Conservation (phyloP, 352 stramenopile genomes). For the Globisporangium recalcitrans region DNA sequence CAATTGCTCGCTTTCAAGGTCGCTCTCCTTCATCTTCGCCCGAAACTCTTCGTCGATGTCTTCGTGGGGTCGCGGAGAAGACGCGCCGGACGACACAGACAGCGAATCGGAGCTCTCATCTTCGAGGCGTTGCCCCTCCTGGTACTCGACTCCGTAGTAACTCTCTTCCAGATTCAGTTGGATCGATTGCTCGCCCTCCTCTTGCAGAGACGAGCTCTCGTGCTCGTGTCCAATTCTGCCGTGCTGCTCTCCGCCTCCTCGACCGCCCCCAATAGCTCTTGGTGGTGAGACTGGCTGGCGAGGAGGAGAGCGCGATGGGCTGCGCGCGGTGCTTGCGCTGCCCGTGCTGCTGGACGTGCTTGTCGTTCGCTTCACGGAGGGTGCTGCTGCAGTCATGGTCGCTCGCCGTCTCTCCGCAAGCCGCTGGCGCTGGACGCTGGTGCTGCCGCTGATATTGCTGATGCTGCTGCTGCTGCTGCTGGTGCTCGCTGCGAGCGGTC, state of each 20-base stretch:
- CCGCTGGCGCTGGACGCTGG: background rate
- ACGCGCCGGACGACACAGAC: background rate
- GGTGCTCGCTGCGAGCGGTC: slow-evolving; percentile 8
- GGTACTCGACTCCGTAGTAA: slow-evolving; percentile 6
- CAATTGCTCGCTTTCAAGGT: background rate
- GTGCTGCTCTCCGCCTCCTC: background rate
- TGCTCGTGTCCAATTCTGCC: too few species aligned
- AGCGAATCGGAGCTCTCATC: background rate
- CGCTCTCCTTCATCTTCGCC: background rate
- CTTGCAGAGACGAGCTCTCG: background rate
- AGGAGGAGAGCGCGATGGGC: background rate
- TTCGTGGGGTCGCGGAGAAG: background rate
- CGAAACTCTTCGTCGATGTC: background rate
- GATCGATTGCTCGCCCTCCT: background rate
- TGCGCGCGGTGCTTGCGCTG: background rate
- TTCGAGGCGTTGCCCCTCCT: background rate
- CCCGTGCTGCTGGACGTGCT: background rate
- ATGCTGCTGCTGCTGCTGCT: background rate
- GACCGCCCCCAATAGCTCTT: background rate
- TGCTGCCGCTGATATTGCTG: background rate
- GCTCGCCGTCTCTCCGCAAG: slow-evolving; percentile 1
- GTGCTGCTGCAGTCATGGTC: background rate
- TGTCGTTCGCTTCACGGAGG: background rate
- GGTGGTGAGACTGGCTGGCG: background rate
- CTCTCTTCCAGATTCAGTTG: background rate